Evolutionary conservation across 257 asterid genomes (phyloP), one percentile per base, ranked within the genome.

Genomic region (Rehmannia glutinosa): DNA sequence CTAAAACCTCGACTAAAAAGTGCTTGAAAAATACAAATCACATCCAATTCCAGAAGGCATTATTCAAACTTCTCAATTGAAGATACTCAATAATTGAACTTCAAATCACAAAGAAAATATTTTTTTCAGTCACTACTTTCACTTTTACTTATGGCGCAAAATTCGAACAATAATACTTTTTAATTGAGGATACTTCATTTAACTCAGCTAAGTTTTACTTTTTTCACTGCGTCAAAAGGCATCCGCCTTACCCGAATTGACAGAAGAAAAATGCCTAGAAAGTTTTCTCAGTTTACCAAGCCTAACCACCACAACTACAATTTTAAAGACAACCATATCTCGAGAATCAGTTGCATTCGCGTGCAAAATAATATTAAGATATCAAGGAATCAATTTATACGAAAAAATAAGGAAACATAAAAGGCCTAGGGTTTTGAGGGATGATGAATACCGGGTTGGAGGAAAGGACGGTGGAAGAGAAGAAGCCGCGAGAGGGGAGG

Each of bases 401-500:
- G 8, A 6, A 56, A 9, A 17, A 30, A 30, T 5, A 54, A 5
- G 13, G 23, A 30, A 43, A 27, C n/a, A 10, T 1, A 33, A 10
- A 15, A 59, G 3, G 27, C 9, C 63, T 38, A 66, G 77, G 75
- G 63, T 72, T 68, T 67, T 13, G 41, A 67, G 16, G 20, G 13
- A 33, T 47, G 41, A 25, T 51, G 27, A 12, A 38, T 78, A 85
- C 95, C 81, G 81, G 83, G 61, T 76, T 83, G 73, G 93, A 74
- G 51, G 93, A 82, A 35, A 77, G 27, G 64, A 84, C 76, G 57
- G 78, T 70, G 75, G 96, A 77, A 50, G 94, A 78, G 62, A 86
- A 79, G 73, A 79, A 80, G 73, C 95, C 95, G 19, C 86, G 95
- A 47, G 87, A 81, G 13, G 95, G 95, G 68, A 87, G 95, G 72